Conservation (phyloP, 805 yeast genomes). For the Candida loeiensis region DNA sequence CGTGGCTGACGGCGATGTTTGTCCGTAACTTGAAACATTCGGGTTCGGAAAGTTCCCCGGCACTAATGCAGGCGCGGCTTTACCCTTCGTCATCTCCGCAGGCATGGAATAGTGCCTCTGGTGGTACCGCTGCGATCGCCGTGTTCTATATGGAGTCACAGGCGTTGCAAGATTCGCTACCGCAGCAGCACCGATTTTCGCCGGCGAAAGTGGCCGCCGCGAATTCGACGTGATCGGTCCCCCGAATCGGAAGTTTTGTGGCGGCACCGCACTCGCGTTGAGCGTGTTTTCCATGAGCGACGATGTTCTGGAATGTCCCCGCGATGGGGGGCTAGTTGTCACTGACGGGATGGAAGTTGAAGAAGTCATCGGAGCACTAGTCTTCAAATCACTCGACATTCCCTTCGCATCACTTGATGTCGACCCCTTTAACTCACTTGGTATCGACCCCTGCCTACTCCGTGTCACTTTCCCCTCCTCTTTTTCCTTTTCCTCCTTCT, state of each 20-base stretch:
- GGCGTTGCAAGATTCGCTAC: constrained; percentile 49
- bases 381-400: too few relatives aligned
- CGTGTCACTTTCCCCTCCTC: too few relatives aligned
- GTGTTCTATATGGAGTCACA: constrained; percentile 27
- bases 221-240: constrained; percentile 13
- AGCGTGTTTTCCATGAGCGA: constrained; percentile 12
- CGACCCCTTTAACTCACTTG: too few relatives aligned
- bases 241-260: constrained; percentile 36
- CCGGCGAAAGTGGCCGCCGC: constrained; percentile 57
- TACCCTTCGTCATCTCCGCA: constrained; percentile 16
- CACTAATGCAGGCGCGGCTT: constrained; percentile 5
- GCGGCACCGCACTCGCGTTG: constrained; percentile 31
- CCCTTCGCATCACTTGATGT: too few relatives aligned
- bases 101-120: constrained; percentile 46
- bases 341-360: constrained; percentile 2
- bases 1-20: constrained; percentile 16
- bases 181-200: constrained; percentile 69
- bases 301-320: constrained; percentile 1
- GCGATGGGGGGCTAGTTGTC: constrained; percentile 10
- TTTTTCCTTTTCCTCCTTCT: constrained; percentile 8
- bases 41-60: background rate
- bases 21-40: background rate
- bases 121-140: constrained; percentile 18
- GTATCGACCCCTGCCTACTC: too few relatives aligned
- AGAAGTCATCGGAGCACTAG: too few relatives aligned